Evolutionary conservation across 2,329 filamentous ascomycete genomes (phyloP), one percentile per base, ranked within the genome.

Genomic region (Mycosphaerella arachidis): DNA sequence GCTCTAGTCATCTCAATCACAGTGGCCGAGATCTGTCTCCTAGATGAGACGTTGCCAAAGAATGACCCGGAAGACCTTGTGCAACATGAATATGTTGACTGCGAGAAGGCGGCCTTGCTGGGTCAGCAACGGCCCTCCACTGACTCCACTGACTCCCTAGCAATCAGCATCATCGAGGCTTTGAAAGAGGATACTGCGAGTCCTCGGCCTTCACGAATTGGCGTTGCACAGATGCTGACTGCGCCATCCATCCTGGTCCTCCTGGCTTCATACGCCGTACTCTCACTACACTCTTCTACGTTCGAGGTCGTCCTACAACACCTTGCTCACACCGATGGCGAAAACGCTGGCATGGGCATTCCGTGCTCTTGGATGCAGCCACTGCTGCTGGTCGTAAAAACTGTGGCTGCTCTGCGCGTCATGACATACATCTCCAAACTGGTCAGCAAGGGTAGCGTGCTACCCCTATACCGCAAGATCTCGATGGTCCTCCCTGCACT

Each of bases 221-320:
- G 73, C 56, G 75, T 80, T 60, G 66, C 68, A 48, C 76, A 79
- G 52, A 77, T 80, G 63, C 70, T 80, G 56, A 75, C 75, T 18
- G 77, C 78, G 0, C 78, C 78, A 2, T 79, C 78, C 1, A 70
- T 81, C 18, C 66, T 78, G 60, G 66, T 79, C 62, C 68, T 81
- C 33, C 68, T 83, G 67, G 69, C 78, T 63, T 81, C 79, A 4
- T 80, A 79, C 63, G 82, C 79, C 30, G 80, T 81, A 40, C 79
- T 81, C 35, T 84, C 82, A n/a, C 81, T 81, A 67, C 84, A 83
- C 56, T 79, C 80, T 12, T 79, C 77, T 2, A 82, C 82, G 50
- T 85, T 80, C 59, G 78, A 80, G 58, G 74, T 77, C 24, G 71
- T 81, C 4, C 75, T 80, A 3, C 78, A 78, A 5, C 77, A 80